These are phyloP conservation scores for Coffea humblotiana DNA, from an alignment of 305 asterid genomes.

Conservation along the genomic window DNA sequence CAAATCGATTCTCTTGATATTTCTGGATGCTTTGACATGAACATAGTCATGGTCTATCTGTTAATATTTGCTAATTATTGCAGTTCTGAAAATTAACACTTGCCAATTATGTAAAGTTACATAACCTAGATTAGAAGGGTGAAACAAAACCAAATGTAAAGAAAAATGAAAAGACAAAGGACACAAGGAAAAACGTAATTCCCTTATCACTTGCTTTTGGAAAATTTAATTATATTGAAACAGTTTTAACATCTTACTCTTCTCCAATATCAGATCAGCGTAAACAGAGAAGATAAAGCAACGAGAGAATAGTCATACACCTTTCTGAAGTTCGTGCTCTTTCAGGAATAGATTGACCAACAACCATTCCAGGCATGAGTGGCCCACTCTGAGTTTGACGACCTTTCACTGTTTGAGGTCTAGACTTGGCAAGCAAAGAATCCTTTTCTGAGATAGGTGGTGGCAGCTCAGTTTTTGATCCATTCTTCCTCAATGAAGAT, in stretches of 20 bases:
- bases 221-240: not conserved
- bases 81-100: not conserved
- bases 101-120: not conserved
- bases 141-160: not conserved
- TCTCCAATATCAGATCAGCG: constrained; percentile 23
- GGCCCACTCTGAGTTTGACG: constrained; percentile 99
- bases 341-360: constrained; percentile 68
- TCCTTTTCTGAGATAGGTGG: constrained; percentile 67
- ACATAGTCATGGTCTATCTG: not conserved
- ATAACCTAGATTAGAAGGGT: not conserved
- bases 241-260: not conserved
- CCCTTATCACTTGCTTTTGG: not conserved
- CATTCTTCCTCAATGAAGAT: constrained; percentile 45
- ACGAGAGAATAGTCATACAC: constrained; percentile 36
- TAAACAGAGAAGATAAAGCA: constrained; percentile 22
- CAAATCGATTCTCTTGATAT: too few relatives aligned
- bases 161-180: not conserved
- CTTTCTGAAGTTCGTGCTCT: constrained; percentile 72
- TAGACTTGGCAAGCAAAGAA: constrained; percentile 45
- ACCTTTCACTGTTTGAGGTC: constrained; percentile 55
- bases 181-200: not conserved
- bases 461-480: constrained; percentile 52
- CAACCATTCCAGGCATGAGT: constrained; percentile 72
- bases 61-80: not conserved
- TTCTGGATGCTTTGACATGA: not conserved